phyloP scores from a whole-genome alignment of 495 filamentous ascomycete genomes.

The Neurospora sp. region DNA sequence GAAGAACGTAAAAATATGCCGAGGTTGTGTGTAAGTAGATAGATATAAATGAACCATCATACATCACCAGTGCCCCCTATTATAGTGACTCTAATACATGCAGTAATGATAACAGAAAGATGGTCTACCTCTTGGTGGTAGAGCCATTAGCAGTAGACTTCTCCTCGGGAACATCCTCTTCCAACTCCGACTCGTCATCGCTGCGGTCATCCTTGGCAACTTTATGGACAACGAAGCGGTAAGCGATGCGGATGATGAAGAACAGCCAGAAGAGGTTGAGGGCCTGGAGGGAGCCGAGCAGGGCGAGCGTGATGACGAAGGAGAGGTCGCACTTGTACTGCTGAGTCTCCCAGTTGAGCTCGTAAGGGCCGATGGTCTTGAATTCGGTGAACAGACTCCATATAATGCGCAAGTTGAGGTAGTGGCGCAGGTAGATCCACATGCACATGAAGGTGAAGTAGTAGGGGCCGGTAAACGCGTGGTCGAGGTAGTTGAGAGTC shows the following conservation, averaged over 20 bases:
- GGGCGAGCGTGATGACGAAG: slow-evolving; percentile 58
- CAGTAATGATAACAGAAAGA: background rate
- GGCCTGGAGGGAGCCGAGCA: slow-evolving; percentile 66
- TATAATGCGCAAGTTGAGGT: slow-evolving; percentile 81
- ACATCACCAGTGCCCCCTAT: background rate
- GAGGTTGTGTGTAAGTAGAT: background rate
- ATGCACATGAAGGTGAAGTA: slow-evolving; percentile 72
- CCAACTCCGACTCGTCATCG: slow-evolving; percentile 39
- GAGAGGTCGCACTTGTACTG: slow-evolving; percentile 77
- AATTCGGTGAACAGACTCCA: slow-evolving; percentile 81
- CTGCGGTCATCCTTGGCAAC: slow-evolving; percentile 43
- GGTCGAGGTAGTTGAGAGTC: slow-evolving; percentile 84
- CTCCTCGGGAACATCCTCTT: slow-evolving; percentile 7
- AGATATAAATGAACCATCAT: background rate
- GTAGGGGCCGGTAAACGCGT: slow-evolving; percentile 65
- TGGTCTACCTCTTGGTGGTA: background rate
- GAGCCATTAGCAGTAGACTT: background rate
- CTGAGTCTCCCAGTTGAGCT: slow-evolving; percentile 72
- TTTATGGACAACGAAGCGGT: slow-evolving; percentile 40
- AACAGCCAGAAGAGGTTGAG: slow-evolving; percentile 85
- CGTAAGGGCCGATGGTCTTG: slow-evolving; percentile 77
- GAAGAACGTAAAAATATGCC: background rate
- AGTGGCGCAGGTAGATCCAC: slow-evolving; percentile 92
- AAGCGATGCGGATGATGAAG: slow-evolving; percentile 67
- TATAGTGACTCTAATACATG: background rate